phyloP scores from a whole-genome alignment of 2,329 filamentous ascomycete species.

The Colletotrichum cuscutae region DNA sequence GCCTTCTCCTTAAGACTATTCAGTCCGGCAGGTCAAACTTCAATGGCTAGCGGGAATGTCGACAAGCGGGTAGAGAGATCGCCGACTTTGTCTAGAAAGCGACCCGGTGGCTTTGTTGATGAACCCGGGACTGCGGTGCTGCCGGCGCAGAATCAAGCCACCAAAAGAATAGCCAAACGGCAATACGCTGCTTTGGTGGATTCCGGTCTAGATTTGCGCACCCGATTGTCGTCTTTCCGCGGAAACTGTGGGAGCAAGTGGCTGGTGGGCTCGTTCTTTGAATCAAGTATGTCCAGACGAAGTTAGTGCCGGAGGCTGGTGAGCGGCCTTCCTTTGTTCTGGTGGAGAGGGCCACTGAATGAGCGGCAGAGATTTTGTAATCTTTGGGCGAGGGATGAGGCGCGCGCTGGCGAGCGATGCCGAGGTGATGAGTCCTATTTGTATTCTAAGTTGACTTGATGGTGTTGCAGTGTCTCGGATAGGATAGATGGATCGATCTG shows the following conservation, averaged over 20 bases:
- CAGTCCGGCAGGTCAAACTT: background rate
- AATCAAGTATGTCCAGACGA: no score
- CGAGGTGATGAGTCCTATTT: background rate
- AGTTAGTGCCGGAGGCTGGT: conserved; percentile 9
- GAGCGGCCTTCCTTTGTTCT: background rate
- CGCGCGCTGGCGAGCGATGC: background rate
- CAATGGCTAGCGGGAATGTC: background rate
- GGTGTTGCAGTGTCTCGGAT: background rate
- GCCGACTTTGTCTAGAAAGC: background rate
- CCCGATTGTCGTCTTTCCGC: background rate
- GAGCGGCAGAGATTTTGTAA: background rate
- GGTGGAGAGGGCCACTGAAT: background rate
- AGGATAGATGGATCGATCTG: background rate
- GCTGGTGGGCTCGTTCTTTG: background rate
- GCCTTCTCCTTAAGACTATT: background rate
- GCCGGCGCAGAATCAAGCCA: background rate
- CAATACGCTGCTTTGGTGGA: background rate
- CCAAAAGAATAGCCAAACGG: conserved; percentile 4
- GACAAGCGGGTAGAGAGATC: background rate
- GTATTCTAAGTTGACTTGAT: background rate
- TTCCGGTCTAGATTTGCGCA: background rate
- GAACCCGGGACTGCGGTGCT: conserved; percentile 12
- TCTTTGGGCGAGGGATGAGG: background rate
- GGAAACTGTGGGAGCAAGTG: background rate
- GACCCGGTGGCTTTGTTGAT: background rate